Evolutionary conservation across 1,284 basidiomycete species (phyloP).

Genomic region (Boletus hoseneyae): DNA sequence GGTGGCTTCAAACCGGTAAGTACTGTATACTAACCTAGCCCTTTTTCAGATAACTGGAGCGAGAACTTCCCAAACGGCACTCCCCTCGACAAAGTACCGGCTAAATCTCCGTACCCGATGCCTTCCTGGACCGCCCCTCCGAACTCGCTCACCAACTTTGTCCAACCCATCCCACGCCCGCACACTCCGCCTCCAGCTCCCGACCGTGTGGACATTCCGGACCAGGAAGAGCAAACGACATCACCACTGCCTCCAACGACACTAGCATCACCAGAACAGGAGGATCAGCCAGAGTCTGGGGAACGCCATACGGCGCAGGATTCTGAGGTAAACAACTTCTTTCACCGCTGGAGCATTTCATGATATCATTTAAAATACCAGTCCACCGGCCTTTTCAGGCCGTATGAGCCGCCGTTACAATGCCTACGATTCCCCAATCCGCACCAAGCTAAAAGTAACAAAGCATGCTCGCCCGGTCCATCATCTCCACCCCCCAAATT

Average conservation of each 20-base stretch:
- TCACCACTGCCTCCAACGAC: neutral
- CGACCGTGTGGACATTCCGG: neutral
- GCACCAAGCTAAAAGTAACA: neutral
- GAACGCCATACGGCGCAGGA: neutral
- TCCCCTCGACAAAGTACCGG: constrained; percentile 14
- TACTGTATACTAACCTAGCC: neutral
- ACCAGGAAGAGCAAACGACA: neutral
- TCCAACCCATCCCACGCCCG: constrained; percentile 25
- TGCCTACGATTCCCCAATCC: constrained; percentile 14
- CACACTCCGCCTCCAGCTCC: neutral
- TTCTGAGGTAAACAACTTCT: constrained; percentile 6
- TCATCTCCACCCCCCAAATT: constrained; percentile 14
- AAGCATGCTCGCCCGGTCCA: neutral
- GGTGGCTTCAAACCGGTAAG: neutral
- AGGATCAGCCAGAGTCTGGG: neutral
- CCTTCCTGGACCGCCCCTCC: constrained; percentile 26
- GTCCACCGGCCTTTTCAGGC: constrained; percentile 19
- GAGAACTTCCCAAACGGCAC: constrained; percentile 17
- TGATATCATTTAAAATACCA: constrained; percentile 1
- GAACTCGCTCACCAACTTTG: constrained; percentile 19
- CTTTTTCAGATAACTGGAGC: constrained; percentile 25
- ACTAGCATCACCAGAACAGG: neutral
- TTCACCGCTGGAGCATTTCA: neutral
- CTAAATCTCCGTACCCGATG: constrained; percentile 27
- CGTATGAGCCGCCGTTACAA: constrained; percentile 27